Base-by-base conservation (phyloP, 1,284 basidiomycete genomes). In the Irpex sp. region DNA sequence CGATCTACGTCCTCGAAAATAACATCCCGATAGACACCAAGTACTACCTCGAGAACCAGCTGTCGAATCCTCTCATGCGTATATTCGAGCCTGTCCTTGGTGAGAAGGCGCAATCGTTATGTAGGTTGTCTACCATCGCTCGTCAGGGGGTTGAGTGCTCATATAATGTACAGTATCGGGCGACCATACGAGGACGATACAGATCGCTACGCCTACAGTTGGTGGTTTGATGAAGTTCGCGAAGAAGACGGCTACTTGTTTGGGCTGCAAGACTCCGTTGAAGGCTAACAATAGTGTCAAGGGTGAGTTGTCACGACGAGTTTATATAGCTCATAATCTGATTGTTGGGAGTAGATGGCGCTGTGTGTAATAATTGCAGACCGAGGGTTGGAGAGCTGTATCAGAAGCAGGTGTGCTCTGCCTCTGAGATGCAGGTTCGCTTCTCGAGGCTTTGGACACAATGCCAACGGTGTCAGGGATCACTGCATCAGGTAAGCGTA, bases 1-100 rank as follows among this genome's bases (percentile, higher is more conserved):
- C 96, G 0, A 83, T 98, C 61, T 98, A 94, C 70, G 96, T 98
- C 5, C 83, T 98, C 19, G 96, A 98, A 75, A 94, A 98, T 77
- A 98, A 94, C 72, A 87, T 98, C 49, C 96, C 96, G 0, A 96
- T 98, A 64, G 96, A 98, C 73, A 98, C 96, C 2, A 91, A 93
- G 71, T 97, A 98, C 74, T 98, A 98, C 73, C 85, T 98, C 60
- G 96, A 98, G 62, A 97, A 97, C 70, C 96, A 98, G 72, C 85
- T 98, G 0, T 93, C 95, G 0, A 98, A 98, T 75, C 96, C 96
- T 4, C 80, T 98, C 2, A 86, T 98, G 88, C 85, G 96, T 66
- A 98, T 98, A 68, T 98, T 98, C 74, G 96, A 98, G 74, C 96
- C 96, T n/a, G 94, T 98, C 70, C 78, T 97, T 7, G 96, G 96